These are phyloP conservation scores for Gaertneriomyces sp. DNA, from an alignment of 192 early-diverging fungal species.

Conservation along the genomic window DNA sequence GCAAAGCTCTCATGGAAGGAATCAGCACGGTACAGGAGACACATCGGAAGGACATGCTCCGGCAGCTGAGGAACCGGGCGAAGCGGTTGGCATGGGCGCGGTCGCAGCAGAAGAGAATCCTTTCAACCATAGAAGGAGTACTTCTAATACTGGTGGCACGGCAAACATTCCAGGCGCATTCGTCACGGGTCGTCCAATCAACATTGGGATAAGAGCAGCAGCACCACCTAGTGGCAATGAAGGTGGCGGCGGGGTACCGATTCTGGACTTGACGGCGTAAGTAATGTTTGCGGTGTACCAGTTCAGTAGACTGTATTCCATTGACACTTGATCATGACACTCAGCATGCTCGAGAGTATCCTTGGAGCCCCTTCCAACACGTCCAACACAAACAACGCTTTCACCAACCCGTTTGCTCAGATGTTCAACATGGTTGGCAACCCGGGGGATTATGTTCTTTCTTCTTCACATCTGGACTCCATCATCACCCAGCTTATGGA, in stretches of 20 bases:
- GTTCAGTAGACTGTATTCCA: not conserved
- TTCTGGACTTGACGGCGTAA: constrained; percentile 22
- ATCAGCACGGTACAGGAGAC: constrained; percentile 2
- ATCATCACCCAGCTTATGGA: constrained; percentile 70
- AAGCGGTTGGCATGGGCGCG: not conserved
- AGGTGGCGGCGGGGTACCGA: not conserved
- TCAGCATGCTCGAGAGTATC: constrained; percentile 12
- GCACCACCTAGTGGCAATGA: not conserved
- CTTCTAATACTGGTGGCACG: not conserved
- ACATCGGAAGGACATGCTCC: constrained; percentile 15
- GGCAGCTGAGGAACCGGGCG: constrained; percentile 16
- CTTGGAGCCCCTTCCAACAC: constrained; percentile 1
- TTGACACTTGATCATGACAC: not conserved
- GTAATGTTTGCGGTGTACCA: not conserved
- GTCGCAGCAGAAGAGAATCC: not conserved
- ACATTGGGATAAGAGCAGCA: constrained; percentile 2
- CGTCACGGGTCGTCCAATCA: not conserved
- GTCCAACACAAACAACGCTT: not conserved
- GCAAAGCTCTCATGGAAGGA: not conserved
- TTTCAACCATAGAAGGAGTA: not conserved
- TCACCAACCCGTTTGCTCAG: constrained; percentile 16
- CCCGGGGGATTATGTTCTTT: constrained; percentile 79
- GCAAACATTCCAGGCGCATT: not conserved
- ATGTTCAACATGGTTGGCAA: constrained; percentile 43
- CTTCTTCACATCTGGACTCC: constrained; percentile 76